A percentile compares a stretch with the other conserved stretches of the same genome.
Evolutionary conservation across 2,329 filamentous ascomycete genomes (phyloP).

Genomic region (Fonsecaea pedrosoi): DNA sequence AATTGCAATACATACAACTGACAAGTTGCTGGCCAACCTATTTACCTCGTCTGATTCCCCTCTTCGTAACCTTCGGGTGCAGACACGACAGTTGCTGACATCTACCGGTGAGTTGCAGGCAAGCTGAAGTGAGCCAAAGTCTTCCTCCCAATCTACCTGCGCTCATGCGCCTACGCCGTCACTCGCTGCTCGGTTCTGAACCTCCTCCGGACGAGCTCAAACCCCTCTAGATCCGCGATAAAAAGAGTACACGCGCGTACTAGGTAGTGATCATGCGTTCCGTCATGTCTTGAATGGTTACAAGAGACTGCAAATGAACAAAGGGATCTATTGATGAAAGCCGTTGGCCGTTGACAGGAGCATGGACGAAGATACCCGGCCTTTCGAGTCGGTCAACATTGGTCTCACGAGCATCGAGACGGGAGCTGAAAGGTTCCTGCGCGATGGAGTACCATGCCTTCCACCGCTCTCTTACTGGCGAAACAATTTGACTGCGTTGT

Average conservation of each 20-base stretch:
- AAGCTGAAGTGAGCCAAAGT: not conserved
- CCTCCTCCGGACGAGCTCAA: conserved; percentile 31
- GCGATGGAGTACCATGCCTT: conserved; percentile 41
- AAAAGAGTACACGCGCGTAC: not conserved
- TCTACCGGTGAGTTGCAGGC: conserved; percentile 9
- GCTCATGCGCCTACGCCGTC: conserved; percentile 23
- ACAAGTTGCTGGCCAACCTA: conserved; percentile 1
- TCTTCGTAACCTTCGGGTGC: not conserved
- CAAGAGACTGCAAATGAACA: not conserved
- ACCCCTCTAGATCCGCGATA: conserved; percentile 17
- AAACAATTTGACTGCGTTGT: conserved; percentile 56
- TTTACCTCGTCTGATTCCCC: not conserved
- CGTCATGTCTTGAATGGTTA: conserved; percentile 12
- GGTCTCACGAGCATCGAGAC: conserved; percentile 32
- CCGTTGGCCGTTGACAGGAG: not conserved
- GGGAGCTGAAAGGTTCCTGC: conserved; percentile 44
- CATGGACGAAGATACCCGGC: conserved; percentile 37
- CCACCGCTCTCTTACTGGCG: conserved; percentile 51
- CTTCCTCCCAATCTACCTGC: conserved; percentile 5
- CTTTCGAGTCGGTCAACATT: conserved; percentile 35
- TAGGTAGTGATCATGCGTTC: not conserved
- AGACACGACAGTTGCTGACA: conserved; percentile 4
- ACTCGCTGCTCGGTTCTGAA: conserved; percentile 12
- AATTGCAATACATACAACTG: conserved; percentile 1
- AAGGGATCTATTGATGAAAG: not conserved